Percentiles rank a stretch among this genome's conserved stretches.
phyloP scores from a whole-genome alignment of 805 yeast species.

The Hagleromyces aurorensis region DNA sequence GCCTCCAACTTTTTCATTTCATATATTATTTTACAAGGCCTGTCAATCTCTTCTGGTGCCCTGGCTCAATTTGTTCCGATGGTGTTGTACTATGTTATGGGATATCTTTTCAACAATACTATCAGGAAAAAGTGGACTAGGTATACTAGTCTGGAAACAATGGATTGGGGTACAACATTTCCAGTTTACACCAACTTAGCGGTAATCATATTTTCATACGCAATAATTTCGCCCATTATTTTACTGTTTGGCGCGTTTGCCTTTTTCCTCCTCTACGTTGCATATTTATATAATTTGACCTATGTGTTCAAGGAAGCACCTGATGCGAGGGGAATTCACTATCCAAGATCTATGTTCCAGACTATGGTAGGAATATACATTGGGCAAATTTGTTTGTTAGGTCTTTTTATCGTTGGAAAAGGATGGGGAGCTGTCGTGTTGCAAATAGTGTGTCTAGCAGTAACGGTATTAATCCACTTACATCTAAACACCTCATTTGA shows the following conservation, averaged over 20 bases:
- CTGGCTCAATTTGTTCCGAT: slow-evolving; percentile 55
- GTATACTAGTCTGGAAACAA: slow-evolving; percentile 44
- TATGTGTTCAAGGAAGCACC: slow-evolving; percentile 61
- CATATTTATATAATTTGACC: slow-evolving; percentile 68
- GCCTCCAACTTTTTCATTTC: slow-evolving; percentile 68
- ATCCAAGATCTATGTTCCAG: slow-evolving; percentile 84
- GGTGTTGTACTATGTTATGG: slow-evolving; percentile 50
- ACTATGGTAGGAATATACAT: slow-evolving; percentile 81
- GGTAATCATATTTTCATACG: slow-evolving; percentile 57
- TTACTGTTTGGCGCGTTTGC: slow-evolving; percentile 65
- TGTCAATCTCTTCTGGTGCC: slow-evolving; percentile 56
- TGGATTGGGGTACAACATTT: slow-evolving; percentile 68
- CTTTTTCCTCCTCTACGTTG: slow-evolving; percentile 64
- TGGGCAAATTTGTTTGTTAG: slow-evolving; percentile 80
- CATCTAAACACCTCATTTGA: slow-evolving; percentile 61
- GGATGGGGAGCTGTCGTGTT: slow-evolving; percentile 92
- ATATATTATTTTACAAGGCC: slow-evolving; percentile 61
- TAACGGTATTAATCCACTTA: slow-evolving; percentile 63
- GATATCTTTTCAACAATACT: slow-evolving; percentile 50
- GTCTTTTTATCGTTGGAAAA: slow-evolving; percentile 81
- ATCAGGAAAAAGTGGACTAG: slow-evolving; percentile 61
- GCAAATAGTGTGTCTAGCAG: slow-evolving; percentile 54
- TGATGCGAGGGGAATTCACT: slow-evolving; percentile 74
- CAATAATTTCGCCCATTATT: slow-evolving; percentile 77
- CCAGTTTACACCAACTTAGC: slow-evolving; percentile 70